Evolutionary conservation across 306 rosid genomes (phyloP).

Genomic region (Quercus rubra): DNA sequence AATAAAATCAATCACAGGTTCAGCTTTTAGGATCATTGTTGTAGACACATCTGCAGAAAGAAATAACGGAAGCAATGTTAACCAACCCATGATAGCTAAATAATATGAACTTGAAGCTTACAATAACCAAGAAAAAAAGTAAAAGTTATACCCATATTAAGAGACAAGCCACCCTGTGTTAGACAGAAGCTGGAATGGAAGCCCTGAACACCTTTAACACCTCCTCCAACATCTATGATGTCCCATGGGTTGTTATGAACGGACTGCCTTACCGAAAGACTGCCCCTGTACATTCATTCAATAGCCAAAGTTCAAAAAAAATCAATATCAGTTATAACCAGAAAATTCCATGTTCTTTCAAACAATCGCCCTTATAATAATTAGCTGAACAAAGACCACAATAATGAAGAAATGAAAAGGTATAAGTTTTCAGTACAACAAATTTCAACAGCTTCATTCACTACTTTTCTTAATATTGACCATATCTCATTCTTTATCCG

Average conservation of each 20-base stretch:
- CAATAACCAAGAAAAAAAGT: neutral
- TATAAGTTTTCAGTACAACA: neutral
- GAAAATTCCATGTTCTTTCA: neutral
- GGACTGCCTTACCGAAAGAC: slow-evolving; percentile 86
- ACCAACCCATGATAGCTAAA: neutral
- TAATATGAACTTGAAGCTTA: slow-evolving; percentile 10
- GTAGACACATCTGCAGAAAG: slow-evolving; percentile 68
- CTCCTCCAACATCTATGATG: slow-evolving; percentile 76
- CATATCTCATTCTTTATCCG: neutral
- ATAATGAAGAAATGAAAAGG: neutral
- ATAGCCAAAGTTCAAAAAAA: slow-evolving; percentile 20
- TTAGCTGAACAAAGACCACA: neutral
- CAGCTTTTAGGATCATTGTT: slow-evolving; percentile 74
- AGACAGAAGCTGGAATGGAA: slow-evolving; percentile 77
- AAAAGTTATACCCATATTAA: slow-evolving; percentile 66
- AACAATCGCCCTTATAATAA: neutral
- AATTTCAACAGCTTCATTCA: neutral
- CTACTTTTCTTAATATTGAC: neutral
- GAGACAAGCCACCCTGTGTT: slow-evolving; percentile 60
- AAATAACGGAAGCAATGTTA: slow-evolving; percentile 3
- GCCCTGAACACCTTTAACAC: slow-evolving; percentile 64
- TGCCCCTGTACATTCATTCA: slow-evolving; percentile 53
- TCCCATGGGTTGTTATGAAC: slow-evolving; percentile 61
- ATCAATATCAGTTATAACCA: neutral
- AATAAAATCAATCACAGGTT: slow-evolving; percentile 76